A percentile compares a stretch with the other conserved stretches of the same genome.
Evolutionary conservation across 768 basidiomycete species (phyloP).

Genomic region (Rhodotorula graminis): DNA sequence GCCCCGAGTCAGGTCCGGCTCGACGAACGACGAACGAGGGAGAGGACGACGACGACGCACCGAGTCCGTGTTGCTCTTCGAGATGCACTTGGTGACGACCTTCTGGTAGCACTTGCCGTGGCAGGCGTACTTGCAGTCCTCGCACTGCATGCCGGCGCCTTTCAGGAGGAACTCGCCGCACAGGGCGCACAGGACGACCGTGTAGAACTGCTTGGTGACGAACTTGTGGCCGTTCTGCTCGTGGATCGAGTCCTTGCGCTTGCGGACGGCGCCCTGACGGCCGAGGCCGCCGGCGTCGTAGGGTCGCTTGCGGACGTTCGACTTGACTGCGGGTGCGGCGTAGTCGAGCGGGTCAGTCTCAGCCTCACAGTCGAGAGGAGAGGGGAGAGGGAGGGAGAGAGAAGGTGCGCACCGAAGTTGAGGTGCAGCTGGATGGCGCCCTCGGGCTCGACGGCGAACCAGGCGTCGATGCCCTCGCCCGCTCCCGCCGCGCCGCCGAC

Average conservation of each 20-base stretch:
- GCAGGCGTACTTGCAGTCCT: conserved; percentile 97
- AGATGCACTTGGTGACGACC: conserved; percentile 98
- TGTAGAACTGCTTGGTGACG: conserved; percentile 89
- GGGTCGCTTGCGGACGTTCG: conserved; percentile 94
- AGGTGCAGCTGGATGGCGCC: conserved; percentile 80
- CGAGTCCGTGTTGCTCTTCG: conserved; percentile 80
- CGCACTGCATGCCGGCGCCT: conserved; percentile 88
- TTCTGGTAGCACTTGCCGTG: conserved; percentile 99
- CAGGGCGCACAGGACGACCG: conserved; percentile 91
- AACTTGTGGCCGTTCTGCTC: conserved; percentile 99
- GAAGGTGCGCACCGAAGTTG: conserved; percentile 71
- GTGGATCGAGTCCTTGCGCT: conserved; percentile 95
- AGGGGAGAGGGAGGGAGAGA: conserved; percentile 25
- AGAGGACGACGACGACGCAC: conserved; percentile 54
- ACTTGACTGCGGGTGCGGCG: conserved; percentile 67
- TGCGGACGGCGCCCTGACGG: conserved; percentile 94
- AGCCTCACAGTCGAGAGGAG: neutral
- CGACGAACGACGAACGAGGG: neutral
- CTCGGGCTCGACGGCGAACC: conserved; percentile 97
- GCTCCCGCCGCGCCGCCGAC: conserved; percentile 1
- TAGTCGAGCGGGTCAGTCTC: too few relatives aligned
- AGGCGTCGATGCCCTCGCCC: conserved; percentile 64
- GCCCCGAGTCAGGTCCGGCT: neutral
- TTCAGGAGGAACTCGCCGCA: conserved; percentile 97
- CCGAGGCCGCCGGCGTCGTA: conserved; percentile 82